phyloP scores from a whole-genome alignment of 2,329 filamentous ascomycete genomes.

The Botrytis aclada region DNA sequence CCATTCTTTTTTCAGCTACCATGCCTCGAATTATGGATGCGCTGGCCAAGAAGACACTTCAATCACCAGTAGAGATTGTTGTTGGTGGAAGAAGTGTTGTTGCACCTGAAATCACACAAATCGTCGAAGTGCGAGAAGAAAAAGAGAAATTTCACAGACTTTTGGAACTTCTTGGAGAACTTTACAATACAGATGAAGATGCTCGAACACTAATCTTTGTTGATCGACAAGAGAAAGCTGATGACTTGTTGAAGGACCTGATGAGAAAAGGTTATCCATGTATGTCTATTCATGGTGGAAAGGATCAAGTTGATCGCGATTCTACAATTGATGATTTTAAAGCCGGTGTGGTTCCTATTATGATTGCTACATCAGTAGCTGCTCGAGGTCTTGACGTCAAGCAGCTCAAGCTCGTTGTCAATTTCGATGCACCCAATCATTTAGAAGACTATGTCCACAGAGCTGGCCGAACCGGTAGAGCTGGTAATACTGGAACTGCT shows the following conservation, averaged over 20 bases:
- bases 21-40: slow-evolving; percentile 93
- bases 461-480: slow-evolving; percentile 87
- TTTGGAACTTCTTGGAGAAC: slow-evolving; percentile 79
- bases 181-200: slow-evolving; percentile 86
- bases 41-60: slow-evolving; percentile 82
- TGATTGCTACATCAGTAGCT: slow-evolving; percentile 93
- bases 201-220: slow-evolving; percentile 88
- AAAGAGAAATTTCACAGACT: slow-evolving; percentile 79
- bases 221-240: slow-evolving; percentile 86
- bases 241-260: slow-evolving; percentile 72
- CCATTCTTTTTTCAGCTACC: slow-evolving; percentile 92
- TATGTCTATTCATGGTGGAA: slow-evolving; percentile 91
- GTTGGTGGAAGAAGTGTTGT: slow-evolving; percentile 86
- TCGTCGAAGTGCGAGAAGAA: slow-evolving; percentile 84
- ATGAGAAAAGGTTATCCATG: slow-evolving; percentile 84
- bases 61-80: slow-evolving; percentile 83
- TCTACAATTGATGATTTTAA: slow-evolving; percentile 94
- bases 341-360: slow-evolving; percentile 79
- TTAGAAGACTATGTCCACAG: slow-evolving; percentile 96
- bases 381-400: slow-evolving; percentile 95
- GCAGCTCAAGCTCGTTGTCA: slow-evolving; percentile 91
- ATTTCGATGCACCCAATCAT: slow-evolving; percentile 92
- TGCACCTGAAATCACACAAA: slow-evolving; percentile 89
- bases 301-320: slow-evolving; percentile 90
- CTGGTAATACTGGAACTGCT: slow-evolving; percentile 90